Conservation (phyloP, 2,329 filamentous ascomycete genomes). For the Cordyceps militaris region DNA sequence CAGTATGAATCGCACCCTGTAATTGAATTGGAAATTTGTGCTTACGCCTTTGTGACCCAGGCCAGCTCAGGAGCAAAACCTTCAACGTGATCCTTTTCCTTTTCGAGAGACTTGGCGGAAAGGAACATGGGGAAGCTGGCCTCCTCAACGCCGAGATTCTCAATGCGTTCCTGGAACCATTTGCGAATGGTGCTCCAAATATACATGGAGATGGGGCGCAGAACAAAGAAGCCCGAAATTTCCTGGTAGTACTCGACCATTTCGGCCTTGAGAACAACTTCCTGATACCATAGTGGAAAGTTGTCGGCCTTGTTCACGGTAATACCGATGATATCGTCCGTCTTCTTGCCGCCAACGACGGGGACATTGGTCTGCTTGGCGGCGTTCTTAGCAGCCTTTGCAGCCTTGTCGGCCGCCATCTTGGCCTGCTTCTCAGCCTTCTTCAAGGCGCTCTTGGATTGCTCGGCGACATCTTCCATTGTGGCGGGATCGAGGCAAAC, state of each 20-base stretch:
- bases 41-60: conserved; percentile 78
- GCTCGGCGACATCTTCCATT: conserved; percentile 29
- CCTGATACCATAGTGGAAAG: conserved; percentile 94
- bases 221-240: conserved; percentile 94
- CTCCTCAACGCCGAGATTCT: conserved; percentile 88
- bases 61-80: conserved; percentile 93
- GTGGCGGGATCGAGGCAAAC: conserved; percentile 13
- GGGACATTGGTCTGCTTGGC: conserved; percentile 31
- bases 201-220: conserved; percentile 64
- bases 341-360: conserved; percentile 52
- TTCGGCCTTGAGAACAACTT: conserved; percentile 92
- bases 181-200: conserved; percentile 60
- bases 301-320: conserved; percentile 79
- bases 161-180: conserved; percentile 69
- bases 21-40: conserved; percentile 17
- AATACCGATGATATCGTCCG: conserved; percentile 74
- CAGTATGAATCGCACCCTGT: background rate
- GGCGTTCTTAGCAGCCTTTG: conserved; percentile 53
- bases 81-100: conserved; percentile 94
- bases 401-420: conserved; percentile 53
- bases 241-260: conserved; percentile 95
- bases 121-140: conserved; percentile 96
- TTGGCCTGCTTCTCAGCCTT: conserved; percentile 60
- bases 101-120: conserved; percentile 76
- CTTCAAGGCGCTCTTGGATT: conserved; percentile 58